Conservation (phyloP, 2,329 filamentous ascomycete genomes). For the Huntiella omanensis region DNA sequence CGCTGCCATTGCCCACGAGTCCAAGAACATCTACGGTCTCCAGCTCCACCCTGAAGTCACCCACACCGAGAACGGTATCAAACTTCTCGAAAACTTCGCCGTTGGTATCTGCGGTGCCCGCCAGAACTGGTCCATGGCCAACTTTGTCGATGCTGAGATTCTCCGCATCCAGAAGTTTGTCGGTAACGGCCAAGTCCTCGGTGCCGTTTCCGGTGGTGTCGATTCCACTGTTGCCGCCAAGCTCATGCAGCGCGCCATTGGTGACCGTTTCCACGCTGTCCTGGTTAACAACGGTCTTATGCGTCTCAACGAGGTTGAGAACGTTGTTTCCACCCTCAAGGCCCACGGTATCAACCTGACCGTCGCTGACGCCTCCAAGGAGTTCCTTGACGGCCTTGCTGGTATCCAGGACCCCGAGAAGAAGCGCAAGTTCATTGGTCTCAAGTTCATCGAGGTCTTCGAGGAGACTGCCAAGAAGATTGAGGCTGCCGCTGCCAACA, state of each 20-base stretch:
- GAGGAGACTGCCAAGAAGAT: constrained; percentile 45
- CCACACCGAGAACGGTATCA: constrained; percentile 49
- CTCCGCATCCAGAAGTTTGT: constrained; percentile 62
- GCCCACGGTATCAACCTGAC: constrained; percentile 79
- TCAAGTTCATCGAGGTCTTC: constrained; percentile 48
- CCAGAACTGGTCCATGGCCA: constrained; percentile 68
- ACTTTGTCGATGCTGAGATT: constrained; percentile 70
- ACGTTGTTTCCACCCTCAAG: constrained; percentile 62
- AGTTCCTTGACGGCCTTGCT: constrained; percentile 58
- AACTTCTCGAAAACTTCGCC: constrained; percentile 66
- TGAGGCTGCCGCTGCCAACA: constrained; percentile 39
- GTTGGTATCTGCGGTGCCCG: constrained; percentile 62
- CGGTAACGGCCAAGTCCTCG: constrained; percentile 58
- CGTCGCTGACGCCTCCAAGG: constrained; percentile 59
- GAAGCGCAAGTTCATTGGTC: constrained; percentile 83
- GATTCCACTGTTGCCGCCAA: constrained; percentile 76
- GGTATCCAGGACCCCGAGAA: constrained; percentile 65
- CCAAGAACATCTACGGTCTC: constrained; percentile 56
- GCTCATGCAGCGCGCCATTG: constrained; percentile 72
- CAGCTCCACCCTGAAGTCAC: constrained; percentile 81
- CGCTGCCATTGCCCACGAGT: constrained; percentile 58
- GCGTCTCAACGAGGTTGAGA: constrained; percentile 64
- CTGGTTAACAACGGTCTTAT: constrained; percentile 76
- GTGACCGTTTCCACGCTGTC: constrained; percentile 64
- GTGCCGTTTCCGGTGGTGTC: constrained; percentile 47